Base-by-base conservation (phyloP, 2,329 filamentous ascomycete genomes). In the Alternaria rosae region DNA sequence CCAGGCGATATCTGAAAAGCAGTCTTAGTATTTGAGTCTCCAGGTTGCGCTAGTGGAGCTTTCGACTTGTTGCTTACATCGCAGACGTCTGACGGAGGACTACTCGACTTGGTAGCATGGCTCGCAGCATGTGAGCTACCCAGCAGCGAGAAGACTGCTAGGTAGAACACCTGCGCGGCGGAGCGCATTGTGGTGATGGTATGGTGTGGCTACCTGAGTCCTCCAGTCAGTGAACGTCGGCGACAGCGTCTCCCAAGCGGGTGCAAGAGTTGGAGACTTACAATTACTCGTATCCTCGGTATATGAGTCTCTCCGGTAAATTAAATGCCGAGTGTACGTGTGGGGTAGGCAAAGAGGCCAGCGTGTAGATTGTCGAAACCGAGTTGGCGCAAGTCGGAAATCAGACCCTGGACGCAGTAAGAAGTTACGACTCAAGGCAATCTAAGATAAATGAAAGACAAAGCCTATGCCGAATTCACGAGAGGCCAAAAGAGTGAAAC, bases 1-100 rank as follows among this genome's bases (percentile, higher is more conserved):
- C 90, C 90, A 17, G 94, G 92, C 43, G 95, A 93, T 72, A 97
- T 92, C 93, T 97, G 84, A 44, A 74, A 72, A 52, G 67, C 72
- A 74, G 77, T 76, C 58, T 79, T 77, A 77, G 71, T 63, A 66
- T 61, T 75, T 70, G 63, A 75, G 65, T 55, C 61, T 71, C 71
- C 54, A 44, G 66, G 47, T 53, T 61, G 70, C 43, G 70, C 44
- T 25, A 65, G 56, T 25, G 64, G 59, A 54, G 67, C 68, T 17
- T 64, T 66, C 42, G 72, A 67, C 51, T 60, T 68, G 47, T 75
- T 72, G 80, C 85, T 82, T 82, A 88, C 86, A 71, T 85, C 85
- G 79, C 86, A 88, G 72, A 85, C 81, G 75, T 85, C 82, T 73
- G 82, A 74, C 43, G 77, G 73, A 42, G 78, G 67, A 69, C 75